Evolutionary conservation across 192 early-diverging fungal species (phyloP).

Genomic region (Ambispora gerdemannii): DNA sequence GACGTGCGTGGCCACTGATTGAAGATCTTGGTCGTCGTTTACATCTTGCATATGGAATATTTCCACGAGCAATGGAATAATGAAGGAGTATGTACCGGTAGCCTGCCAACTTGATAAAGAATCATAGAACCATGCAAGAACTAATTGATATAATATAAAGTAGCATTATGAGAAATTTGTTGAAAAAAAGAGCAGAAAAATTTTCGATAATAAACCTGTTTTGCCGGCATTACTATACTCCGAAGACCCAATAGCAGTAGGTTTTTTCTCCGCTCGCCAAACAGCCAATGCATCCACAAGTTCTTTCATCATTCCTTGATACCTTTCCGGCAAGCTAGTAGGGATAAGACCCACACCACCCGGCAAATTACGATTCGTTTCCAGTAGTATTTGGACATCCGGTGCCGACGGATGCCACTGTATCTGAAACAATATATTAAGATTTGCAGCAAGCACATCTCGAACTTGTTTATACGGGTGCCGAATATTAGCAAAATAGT

Average conservation of each 20-base stretch:
- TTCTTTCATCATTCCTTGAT: constrained; percentile 33
- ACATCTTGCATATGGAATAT: constrained; percentile 71
- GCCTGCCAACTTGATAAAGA: constrained; percentile 51
- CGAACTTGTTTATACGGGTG: constrained; percentile 93
- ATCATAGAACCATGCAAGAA: constrained; percentile 64
- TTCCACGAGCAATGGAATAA: constrained; percentile 52
- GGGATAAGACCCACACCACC: constrained; percentile 37
- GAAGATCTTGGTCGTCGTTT: constrained; percentile 69
- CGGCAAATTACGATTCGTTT: neutral
- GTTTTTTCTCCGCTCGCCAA: constrained; percentile 43
- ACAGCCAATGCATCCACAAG: constrained; percentile 35
- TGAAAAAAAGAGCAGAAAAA: too few relatives aligned
- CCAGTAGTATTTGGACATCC: constrained; percentile 43
- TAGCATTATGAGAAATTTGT: too few relatives aligned
- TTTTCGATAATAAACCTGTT: constrained; percentile 43
- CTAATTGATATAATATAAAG: constrained; percentile 40
- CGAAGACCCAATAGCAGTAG: constrained; percentile 43
- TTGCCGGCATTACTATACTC: constrained; percentile 76
- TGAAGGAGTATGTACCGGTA: constrained; percentile 55
- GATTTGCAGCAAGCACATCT: constrained; percentile 67
- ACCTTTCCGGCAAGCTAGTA: constrained; percentile 28
- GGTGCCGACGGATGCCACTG: constrained; percentile 59
- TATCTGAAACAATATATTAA: constrained; percentile 63
- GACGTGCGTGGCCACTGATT: constrained; percentile 51
- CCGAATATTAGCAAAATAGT: constrained; percentile 55